Evolutionary conservation across 2,329 filamentous ascomycete genomes (phyloP).

Genomic region (Chrysosporium queenslandicum): DNA sequence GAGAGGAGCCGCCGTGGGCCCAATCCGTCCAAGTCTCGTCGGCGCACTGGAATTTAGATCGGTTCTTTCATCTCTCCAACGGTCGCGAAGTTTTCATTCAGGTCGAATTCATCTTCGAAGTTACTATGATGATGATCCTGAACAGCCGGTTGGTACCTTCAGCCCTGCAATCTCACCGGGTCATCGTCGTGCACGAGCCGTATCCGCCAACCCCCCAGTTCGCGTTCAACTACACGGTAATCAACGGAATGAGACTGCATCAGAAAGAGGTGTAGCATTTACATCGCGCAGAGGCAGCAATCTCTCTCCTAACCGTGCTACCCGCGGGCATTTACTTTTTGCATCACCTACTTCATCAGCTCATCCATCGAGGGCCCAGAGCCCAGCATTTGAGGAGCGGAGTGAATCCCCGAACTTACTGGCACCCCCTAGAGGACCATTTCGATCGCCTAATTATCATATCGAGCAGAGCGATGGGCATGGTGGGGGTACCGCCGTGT

Average conservation of each 20-base stretch:
- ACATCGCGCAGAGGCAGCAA: background rate
- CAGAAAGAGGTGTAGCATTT: slow-evolving; percentile 18
- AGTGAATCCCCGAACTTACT: slow-evolving; percentile 34
- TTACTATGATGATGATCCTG: slow-evolving; percentile 58
- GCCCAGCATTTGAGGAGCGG: slow-evolving; percentile 22
- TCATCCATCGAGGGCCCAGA: slow-evolving; percentile 26
- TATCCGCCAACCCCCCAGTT: slow-evolving; percentile 50
- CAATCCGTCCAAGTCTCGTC: slow-evolving; percentile 84
- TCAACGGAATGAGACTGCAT: slow-evolving; percentile 23
- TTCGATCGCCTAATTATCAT: slow-evolving; percentile 32
- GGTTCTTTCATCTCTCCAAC: slow-evolving; percentile 75
- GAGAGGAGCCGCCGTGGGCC: slow-evolving; percentile 64
- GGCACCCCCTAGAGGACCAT: slow-evolving; percentile 34
- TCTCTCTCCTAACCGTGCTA: background rate
- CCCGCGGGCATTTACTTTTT: slow-evolving; percentile 19
- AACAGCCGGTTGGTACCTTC: slow-evolving; percentile 30
- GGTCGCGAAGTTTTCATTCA: slow-evolving; percentile 64
- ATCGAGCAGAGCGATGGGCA: slow-evolving; percentile 4
- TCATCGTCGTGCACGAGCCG: slow-evolving; percentile 39
- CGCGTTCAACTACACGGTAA: slow-evolving; percentile 34
- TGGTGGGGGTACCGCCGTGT: background rate
- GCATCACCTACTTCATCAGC: slow-evolving; percentile 29
- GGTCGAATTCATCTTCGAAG: slow-evolving; percentile 59
- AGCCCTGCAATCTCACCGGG: slow-evolving; percentile 16
- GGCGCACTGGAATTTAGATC: slow-evolving; percentile 90